Evolutionary conservation across 163 green algal genomes (phyloP).

Genomic region (Botryococcus braunii): DNA sequence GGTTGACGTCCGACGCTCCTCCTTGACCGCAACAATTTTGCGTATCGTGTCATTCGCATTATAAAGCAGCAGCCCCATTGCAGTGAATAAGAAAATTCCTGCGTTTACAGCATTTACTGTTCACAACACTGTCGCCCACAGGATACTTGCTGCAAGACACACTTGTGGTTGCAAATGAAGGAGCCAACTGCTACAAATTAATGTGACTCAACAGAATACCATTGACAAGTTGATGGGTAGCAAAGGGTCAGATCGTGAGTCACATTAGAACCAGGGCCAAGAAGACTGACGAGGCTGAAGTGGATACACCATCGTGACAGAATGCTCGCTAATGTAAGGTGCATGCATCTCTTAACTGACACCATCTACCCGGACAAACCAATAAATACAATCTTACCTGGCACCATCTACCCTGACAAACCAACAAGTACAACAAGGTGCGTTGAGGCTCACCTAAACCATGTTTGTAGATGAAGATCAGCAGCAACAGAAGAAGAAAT

Average conservation of each 20-base stretch:
- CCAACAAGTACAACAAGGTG: neutral
- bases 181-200: no score
- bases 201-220: neutral
- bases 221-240: neutral
- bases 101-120: neutral
- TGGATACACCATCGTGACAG: neutral
- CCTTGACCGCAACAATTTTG: constrained; percentile 4
- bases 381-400: no score
- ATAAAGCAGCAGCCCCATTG: neutral
- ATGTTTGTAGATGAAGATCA: constrained; percentile 11
- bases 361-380: no score
- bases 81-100: neutral
- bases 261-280: neutral
- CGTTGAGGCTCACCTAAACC: neutral
- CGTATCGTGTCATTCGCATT: constrained; percentile 5
- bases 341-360: no score
- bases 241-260: no score
- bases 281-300: neutral
- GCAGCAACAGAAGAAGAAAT: constrained; percentile 4
- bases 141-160: neutral
- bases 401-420: no score
- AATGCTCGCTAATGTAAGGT: no score
- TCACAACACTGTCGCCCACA: neutral
- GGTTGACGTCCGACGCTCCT: constrained; percentile 1
- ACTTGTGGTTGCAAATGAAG: no score